A percentile compares a stretch with the other conserved stretches of the same genome.
These are phyloP conservation scores for Trifolium pratense DNA, from an alignment of 306 rosid species.

Conservation along the genomic window DNA sequence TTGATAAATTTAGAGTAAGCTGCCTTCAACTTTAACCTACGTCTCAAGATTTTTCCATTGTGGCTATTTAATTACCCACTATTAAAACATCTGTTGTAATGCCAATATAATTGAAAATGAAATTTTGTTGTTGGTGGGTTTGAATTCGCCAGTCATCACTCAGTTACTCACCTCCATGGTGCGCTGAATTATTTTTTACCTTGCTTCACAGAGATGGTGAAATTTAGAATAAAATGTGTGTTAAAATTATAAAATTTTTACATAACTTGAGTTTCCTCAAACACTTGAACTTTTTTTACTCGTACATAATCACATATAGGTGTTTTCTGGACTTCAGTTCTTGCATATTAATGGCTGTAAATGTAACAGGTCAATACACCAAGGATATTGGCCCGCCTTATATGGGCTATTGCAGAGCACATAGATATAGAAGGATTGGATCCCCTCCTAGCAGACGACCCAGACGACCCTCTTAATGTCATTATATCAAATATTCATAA, in stretches of 20 bases:
- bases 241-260: neutral
- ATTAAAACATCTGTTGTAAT: neutral
- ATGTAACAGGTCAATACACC: slow-evolving; percentile 84
- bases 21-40: slow-evolving; percentile 3
- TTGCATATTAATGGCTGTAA: slow-evolving; percentile 37
- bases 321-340: slow-evolving; percentile 20
- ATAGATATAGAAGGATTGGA: slow-evolving; percentile 96
- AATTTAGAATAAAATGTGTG: neutral
- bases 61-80: neutral
- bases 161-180: neutral
- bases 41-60: slow-evolving; percentile 17
- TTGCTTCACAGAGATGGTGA: neutral
- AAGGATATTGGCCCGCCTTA: slow-evolving; percentile 86
- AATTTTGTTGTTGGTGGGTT: neutral
- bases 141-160: neutral
- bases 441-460: slow-evolving; percentile 98
- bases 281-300: slow-evolving; percentile 2
- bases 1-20: neutral
- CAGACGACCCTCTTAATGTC: slow-evolving; percentile 92
- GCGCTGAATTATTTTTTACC: neutral
- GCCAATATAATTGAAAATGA: neutral
- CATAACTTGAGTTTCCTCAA: slow-evolving; percentile 18
- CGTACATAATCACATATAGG: neutral
- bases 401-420: slow-evolving; percentile 95
- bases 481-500: slow-evolving; percentile 78